Evolutionary conservation across 2,329 filamentous ascomycete species (phyloP), one percentile per base, ranked within the genome.

Genomic region (Hypoxylon sp.): DNA sequence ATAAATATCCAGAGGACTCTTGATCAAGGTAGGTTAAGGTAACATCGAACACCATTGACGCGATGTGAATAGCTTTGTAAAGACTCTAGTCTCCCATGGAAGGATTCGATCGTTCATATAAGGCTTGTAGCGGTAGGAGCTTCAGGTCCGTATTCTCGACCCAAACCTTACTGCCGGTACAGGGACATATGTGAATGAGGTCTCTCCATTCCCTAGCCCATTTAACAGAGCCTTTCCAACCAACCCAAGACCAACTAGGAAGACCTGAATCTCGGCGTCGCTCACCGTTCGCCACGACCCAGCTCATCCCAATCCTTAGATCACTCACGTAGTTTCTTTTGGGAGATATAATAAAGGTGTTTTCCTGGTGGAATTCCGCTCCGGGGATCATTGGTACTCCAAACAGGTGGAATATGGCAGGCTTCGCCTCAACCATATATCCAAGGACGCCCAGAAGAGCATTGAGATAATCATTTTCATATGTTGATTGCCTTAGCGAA

Each of bases 221-320:
- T 2, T 21, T 3, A 19, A 45, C 6, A 45, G 17, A 0, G 19
- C 41, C 41, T 19, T 23, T 53, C 50, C 50, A 53, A 5, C 32
- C 50, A 21, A 36, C 32, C 50, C 50, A 53, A 7, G 50, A 53
- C 50, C 50, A 53, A 17, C 50, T 53, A 14, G 50, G 50, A 36
- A 41, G 9, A 4, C n/a, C 50, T 41, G 3, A 1, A 53, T 11
- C 10, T 9, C 32, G 50, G 13, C 11, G 11, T 5, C 30, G 17
- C 3, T 17, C 13, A n/a, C 41, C 5, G 10, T 21, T 9, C 3
- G 4, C 5, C 0, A 45, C 41, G 9, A 3, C 21, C 41, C 41
- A 45, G n/a, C 3, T 21, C n/a, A 53, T 25, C 1, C 19, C 50
- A 25, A 25, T 38, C 32, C 21, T 53, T 2, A 19, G 2, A 5